Percentiles rank a stretch among this genome's conserved stretches.
Conservation (phyloP, 2,329 filamentous ascomycete genomes). For the Diplocarpon rosae region DNA sequence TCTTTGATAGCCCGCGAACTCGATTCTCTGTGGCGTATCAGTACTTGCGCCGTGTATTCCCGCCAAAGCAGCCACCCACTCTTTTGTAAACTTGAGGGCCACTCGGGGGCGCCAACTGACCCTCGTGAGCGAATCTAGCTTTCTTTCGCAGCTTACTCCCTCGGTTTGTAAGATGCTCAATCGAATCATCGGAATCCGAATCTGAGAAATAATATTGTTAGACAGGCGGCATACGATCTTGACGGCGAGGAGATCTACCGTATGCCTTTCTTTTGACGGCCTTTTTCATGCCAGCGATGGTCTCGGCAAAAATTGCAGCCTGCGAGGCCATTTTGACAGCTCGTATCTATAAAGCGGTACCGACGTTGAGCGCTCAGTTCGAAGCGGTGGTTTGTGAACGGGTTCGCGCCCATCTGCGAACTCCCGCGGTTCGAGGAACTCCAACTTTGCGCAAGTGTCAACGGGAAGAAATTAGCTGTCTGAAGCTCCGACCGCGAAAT, state of each 20-base stretch:
- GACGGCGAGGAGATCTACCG: conserved; percentile 33
- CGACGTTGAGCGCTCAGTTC: background rate
- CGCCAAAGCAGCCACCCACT: conserved; percentile 33
- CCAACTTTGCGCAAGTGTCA: background rate
- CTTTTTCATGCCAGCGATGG: conserved; percentile 57
- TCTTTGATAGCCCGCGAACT: conserved; percentile 62
- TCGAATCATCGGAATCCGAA: conserved; percentile 65
- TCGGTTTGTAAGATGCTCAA: conserved; percentile 60
- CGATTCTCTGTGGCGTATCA: conserved; percentile 43
- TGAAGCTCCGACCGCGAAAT: background rate
- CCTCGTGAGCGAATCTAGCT: conserved; percentile 59
- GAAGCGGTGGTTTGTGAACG: conserved; percentile 1
- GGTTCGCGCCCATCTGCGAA: conserved; percentile 8
- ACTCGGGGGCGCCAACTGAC: conserved; percentile 54
- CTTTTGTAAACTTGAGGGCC: conserved; percentile 62
- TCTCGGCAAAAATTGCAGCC: conserved; percentile 53
- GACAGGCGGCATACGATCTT: conserved; percentile 17
- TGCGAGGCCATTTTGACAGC: conserved; percentile 39
- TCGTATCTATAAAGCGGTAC: background rate
- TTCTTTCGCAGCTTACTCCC: conserved; percentile 71
- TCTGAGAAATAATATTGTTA: conserved; percentile 37
- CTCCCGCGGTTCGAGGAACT: conserved; percentile 6
- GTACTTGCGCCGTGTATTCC: conserved; percentile 5
- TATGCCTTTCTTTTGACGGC: conserved; percentile 53
- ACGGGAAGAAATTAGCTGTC: background rate